These are phyloP conservation scores for Flaveria bidentis DNA, from an alignment of 129 eudicot genomes.

Conservation along the genomic window DNA sequence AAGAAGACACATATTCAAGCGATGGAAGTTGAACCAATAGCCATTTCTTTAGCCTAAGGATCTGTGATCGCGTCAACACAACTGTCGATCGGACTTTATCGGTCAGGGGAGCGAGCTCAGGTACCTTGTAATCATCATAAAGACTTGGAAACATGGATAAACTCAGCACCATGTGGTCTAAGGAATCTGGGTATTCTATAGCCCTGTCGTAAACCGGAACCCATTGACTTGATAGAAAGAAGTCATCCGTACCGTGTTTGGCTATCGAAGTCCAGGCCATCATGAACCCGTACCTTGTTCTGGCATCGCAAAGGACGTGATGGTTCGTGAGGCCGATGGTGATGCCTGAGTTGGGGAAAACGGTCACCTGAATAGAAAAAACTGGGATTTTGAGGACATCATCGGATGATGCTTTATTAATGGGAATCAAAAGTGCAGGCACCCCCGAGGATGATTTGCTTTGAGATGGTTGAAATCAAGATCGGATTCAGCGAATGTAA, in stretches of 20 bases:
- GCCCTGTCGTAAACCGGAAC: slow-evolving; percentile 42
- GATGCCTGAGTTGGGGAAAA: slow-evolving; percentile 47
- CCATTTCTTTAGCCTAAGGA: slow-evolving; percentile 35
- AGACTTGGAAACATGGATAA: neutral
- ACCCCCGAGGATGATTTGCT: slow-evolving; percentile 39
- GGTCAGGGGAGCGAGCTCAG: neutral
- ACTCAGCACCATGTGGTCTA: slow-evolving; percentile 20
- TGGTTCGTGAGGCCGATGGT: slow-evolving; percentile 42
- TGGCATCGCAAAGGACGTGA: slow-evolving; percentile 47
- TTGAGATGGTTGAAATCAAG: slow-evolving; percentile 38
- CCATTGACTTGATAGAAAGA: neutral
- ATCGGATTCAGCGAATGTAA: slow-evolving; percentile 34
- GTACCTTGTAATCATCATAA: slow-evolving; percentile 5
- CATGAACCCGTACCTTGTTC: slow-evolving; percentile 24
- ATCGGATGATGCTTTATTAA: slow-evolving; percentile 14
- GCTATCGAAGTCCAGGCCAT: slow-evolving; percentile 46
- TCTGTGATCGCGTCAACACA: slow-evolving; percentile 24
- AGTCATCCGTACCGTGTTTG: slow-evolving; percentile 25
- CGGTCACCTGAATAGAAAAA: slow-evolving; percentile 44
- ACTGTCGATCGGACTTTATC: slow-evolving; percentile 42
- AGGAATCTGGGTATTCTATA: slow-evolving; percentile 24
- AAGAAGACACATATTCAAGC: slow-evolving; percentile 37
- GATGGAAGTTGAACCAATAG: slow-evolving; percentile 32
- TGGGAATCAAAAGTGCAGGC: too few species aligned
- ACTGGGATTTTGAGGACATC: slow-evolving; percentile 29